These are phyloP conservation scores for Aegilops speltoides DNA, from an alignment of 176 grass and related monocot genomes.

Conservation along the genomic window DNA sequence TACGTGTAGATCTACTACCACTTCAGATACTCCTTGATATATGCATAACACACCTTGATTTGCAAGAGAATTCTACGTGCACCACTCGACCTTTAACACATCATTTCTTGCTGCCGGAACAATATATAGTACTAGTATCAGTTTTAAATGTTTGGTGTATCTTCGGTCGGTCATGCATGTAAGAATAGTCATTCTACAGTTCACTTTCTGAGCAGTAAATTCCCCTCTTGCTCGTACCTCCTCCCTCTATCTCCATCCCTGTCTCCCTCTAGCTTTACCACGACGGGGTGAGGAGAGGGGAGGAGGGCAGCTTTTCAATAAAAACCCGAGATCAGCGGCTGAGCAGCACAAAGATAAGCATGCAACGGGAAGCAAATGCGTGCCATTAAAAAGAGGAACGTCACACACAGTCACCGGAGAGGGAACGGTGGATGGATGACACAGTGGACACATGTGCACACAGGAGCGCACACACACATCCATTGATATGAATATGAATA, in stretches of 20 bases:
- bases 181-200: slow-evolving; percentile 26
- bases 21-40: too few species aligned
- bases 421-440: neutral
- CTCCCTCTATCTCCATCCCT: neutral
- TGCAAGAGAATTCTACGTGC: slow-evolving; percentile 9
- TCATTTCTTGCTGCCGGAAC: neutral
- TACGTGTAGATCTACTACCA: slow-evolving; percentile 7
- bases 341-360: slow-evolving; percentile 10
- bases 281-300: neutral
- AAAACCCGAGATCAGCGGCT: slow-evolving; percentile 40
- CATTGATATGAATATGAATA: slow-evolving; percentile 28
- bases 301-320: slow-evolving; percentile 38
- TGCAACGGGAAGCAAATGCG: slow-evolving; percentile 14
- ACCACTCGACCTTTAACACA: too few species aligned
- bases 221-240: neutral
- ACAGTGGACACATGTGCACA: neutral
- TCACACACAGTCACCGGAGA: neutral
- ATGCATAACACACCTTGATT: neutral
- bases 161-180: slow-evolving; percentile 32
- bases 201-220: slow-evolving; percentile 39
- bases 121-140: neutral
- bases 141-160: too few species aligned
- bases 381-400: slow-evolving; percentile 34
- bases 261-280: slow-evolving; percentile 15
- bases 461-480: neutral